Conservation (phyloP, 257 asterid species). For the Scutellaria baicalensis region DNA sequence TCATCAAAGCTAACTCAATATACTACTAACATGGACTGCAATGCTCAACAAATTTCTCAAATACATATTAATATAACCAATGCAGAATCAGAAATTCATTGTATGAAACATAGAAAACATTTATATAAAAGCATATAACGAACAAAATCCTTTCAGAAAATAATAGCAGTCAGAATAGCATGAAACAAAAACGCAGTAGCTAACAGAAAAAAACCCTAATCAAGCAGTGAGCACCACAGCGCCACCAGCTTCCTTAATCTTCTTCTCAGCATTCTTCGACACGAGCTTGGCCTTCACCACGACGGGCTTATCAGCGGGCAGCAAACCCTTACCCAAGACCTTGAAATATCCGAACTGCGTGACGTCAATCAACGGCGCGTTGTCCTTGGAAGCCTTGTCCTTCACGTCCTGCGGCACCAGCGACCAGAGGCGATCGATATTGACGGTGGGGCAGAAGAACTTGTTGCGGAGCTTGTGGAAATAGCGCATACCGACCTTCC, state of each 20-base stretch:
- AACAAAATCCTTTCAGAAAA: slow-evolving; percentile 4
- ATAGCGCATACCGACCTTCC: slow-evolving; percentile 69
- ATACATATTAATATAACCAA: not conserved
- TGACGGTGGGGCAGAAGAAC: slow-evolving; percentile 62
- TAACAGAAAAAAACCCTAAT: slow-evolving; percentile 13
- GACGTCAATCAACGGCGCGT: slow-evolving; percentile 47
- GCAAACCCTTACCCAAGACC: slow-evolving; percentile 56
- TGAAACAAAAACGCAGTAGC: not conserved
- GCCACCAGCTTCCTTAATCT: slow-evolving; percentile 64
- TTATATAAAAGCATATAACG: slow-evolving; percentile 1
- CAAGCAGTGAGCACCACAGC: slow-evolving; percentile 61
- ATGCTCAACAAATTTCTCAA: not conserved
- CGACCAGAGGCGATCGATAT: slow-evolving; percentile 58
- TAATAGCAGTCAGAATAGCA: slow-evolving; percentile 3
- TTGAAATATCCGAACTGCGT: slow-evolving; percentile 63
- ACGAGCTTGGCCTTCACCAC: slow-evolving; percentile 56
- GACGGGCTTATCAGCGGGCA: slow-evolving; percentile 35
- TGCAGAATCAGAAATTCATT: not conserved
- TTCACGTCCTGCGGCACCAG: slow-evolving; percentile 51
- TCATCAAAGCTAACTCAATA: not conserved
- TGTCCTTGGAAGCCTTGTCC: slow-evolving; percentile 43
- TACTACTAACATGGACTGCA: not conserved
- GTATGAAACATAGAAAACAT: not conserved
- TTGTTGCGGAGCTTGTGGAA: slow-evolving; percentile 57
- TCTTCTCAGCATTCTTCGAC: slow-evolving; percentile 56